Evolutionary conservation across 2,329 filamentous ascomycete species (phyloP).

Genomic region (Claviceps arundinis): DNA sequence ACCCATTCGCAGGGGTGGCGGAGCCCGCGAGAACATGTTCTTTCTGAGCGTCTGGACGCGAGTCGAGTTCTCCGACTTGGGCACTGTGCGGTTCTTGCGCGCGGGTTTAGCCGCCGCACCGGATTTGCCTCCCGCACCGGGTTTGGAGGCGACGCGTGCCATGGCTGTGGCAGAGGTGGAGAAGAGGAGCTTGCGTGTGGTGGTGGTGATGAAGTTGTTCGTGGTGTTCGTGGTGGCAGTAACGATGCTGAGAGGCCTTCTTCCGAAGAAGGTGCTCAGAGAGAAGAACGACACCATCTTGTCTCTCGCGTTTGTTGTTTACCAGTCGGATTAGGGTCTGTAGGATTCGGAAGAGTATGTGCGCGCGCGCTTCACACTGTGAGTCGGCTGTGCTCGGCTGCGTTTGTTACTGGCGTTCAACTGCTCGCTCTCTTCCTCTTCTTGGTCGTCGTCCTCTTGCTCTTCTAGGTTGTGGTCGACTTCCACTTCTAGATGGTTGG

Average conservation of each 20-base stretch:
- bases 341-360: background rate
- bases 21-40: conserved; percentile 37
- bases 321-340: background rate
- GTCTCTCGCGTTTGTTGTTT: background rate
- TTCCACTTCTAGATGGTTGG: background rate
- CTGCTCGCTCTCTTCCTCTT: too few species aligned
- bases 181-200: conserved; percentile 14
- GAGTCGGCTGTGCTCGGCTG: background rate
- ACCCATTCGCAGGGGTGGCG: conserved; percentile 70
- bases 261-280: conserved; percentile 17
- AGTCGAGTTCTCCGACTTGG: conserved; percentile 25
- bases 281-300: conserved; percentile 17
- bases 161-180: conserved; percentile 19
- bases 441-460: background rate
- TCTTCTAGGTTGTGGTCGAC: background rate
- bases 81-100: conserved; percentile 15
- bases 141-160: conserved; percentile 17
- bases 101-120: conserved; percentile 12
- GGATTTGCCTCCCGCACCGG: conserved; percentile 12
- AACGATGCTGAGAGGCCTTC: background rate
- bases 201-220: background rate
- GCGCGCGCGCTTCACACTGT: background rate
- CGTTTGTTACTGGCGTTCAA: background rate
- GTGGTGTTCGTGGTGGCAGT: background rate
- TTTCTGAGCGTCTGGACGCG: conserved; percentile 31